Evolutionary conservation across 2,329 filamentous ascomycete genomes (phyloP).

Genomic region (Allantophomopsis lycopodina): DNA sequence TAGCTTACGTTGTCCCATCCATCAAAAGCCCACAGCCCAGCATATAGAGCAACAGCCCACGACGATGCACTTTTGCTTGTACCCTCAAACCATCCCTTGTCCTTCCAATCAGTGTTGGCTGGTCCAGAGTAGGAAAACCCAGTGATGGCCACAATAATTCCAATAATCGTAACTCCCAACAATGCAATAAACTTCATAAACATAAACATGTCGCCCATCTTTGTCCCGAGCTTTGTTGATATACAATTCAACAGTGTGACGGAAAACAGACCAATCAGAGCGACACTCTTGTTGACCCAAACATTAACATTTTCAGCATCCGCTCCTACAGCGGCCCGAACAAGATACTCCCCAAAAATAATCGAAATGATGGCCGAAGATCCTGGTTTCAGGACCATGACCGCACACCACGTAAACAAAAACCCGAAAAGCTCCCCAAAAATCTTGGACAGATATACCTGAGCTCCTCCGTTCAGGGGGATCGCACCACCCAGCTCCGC

Average conservation of each 20-base stretch:
- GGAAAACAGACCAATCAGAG: conserved; percentile 57
- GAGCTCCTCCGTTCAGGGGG: conserved; percentile 84
- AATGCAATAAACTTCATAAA: conserved; percentile 91
- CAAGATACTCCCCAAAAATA: conserved; percentile 96
- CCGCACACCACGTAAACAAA: conserved; percentile 91
- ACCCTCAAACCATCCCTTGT: conserved; percentile 73
- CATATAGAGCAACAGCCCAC: conserved; percentile 91
- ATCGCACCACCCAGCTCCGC: conserved; percentile 94
- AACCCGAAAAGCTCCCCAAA: conserved; percentile 91
- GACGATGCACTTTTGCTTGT: conserved; percentile 68
- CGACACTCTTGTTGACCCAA: conserved; percentile 86
- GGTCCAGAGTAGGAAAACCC: conserved; percentile 66
- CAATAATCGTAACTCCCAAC: conserved; percentile 72
- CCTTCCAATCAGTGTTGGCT: conserved; percentile 77
- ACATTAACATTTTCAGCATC: conserved; percentile 67
- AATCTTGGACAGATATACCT: conserved; percentile 91
- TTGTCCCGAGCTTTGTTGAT: conserved; percentile 76
- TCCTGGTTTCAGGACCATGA: conserved; percentile 87
- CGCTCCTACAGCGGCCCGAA: conserved; percentile 74
- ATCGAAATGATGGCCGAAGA: conserved; percentile 90
- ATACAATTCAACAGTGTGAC: conserved; percentile 84
- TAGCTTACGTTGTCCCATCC: conserved; percentile 89
- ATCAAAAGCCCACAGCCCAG: conserved; percentile 94
- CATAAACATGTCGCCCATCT: conserved; percentile 88
- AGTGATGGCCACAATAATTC: conserved; percentile 78